A percentile compares a stretch with the other conserved stretches of the same genome.
Evolutionary conservation across 768 basidiomycete genomes (phyloP).

Genomic region (Mrakia frigida): DNA sequence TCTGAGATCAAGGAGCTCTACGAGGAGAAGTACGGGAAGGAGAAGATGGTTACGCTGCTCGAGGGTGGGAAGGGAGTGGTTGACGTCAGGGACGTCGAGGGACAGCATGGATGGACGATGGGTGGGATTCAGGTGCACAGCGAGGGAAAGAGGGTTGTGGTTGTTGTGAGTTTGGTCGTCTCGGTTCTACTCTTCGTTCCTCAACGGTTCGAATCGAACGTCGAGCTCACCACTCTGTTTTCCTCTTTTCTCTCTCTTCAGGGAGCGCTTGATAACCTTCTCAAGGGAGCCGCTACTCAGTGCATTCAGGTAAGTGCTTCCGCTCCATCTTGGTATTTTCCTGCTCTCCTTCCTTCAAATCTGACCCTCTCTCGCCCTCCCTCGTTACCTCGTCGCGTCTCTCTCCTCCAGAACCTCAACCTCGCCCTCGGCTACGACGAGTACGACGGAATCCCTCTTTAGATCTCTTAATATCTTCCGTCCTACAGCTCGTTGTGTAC

Average conservation of each 20-base stretch:
- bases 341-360: neutral
- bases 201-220: too few species aligned
- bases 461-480: neutral
- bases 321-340: too few species aligned
- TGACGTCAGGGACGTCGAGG: constrained; percentile 65
- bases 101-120: constrained; percentile 79
- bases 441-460: constrained; percentile 31
- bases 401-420: constrained; percentile 67
- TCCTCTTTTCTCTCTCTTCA: constrained; percentile 39
- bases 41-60: constrained; percentile 62
- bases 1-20: constrained; percentile 67
- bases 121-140: constrained; percentile 93
- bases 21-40: constrained; percentile 66
- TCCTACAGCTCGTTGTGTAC: neutral
- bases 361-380: constrained; percentile 3
- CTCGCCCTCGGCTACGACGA: constrained; percentile 60
- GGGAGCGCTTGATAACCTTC: constrained; percentile 91
- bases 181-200: too few species aligned
- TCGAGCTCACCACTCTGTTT: constrained; percentile 6
- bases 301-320: constrained; percentile 69
- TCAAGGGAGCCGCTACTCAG: constrained; percentile 99
- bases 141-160: constrained; percentile 79
- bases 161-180: constrained; percentile 71
- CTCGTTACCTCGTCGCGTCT: neutral
- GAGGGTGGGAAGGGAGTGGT: constrained; percentile 59